A percentile compares a stretch with the other conserved stretches of the same genome.
These are phyloP conservation scores for Thielaviopsis ethacetica DNA, from an alignment of 2,329 filamentous ascomycete species.

Conservation along the genomic window DNA sequence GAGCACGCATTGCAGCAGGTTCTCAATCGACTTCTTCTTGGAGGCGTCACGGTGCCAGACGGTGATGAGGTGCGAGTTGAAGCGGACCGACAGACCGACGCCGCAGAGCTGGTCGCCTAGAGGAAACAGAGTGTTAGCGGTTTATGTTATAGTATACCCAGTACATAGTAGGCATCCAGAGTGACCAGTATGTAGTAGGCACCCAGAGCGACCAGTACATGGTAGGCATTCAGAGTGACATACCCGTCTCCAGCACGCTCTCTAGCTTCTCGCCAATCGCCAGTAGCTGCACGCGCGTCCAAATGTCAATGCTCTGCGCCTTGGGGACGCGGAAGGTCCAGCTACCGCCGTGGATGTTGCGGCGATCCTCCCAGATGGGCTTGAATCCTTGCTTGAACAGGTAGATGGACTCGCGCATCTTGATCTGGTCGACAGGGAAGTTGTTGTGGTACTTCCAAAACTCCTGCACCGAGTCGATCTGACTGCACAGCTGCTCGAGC, in stretches of 20 bases:
- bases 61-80: conserved; percentile 75
- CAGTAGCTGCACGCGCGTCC: conserved; percentile 66
- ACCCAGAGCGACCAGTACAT: not conserved
- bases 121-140: not conserved
- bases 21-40: conserved; percentile 63
- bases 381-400: conserved; percentile 65
- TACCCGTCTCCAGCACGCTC: conserved; percentile 53
- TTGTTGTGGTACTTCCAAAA: conserved; percentile 77
- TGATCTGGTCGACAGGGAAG: conserved; percentile 58
- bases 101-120: conserved; percentile 76
- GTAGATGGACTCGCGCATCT: conserved; percentile 62
- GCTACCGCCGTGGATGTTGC: conserved; percentile 71
- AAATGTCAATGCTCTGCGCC: conserved; percentile 53
- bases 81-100: conserved; percentile 71
- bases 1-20: conserved; percentile 55
- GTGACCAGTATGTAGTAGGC: conserved; percentile 12
- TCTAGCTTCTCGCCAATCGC: conserved; percentile 73
- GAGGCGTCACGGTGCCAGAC: conserved; percentile 85
- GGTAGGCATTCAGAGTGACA: conserved; percentile 16
- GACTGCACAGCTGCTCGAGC: conserved; percentile 44
- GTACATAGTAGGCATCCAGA: not conserved
- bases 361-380: conserved; percentile 70
- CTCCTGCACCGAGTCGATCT: conserved; percentile 68
- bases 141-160: conserved; percentile 18
- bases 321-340: conserved; percentile 90